Evolutionary conservation across 306 rosid genomes (phyloP), one percentile per base, ranked within the genome.

Genomic region (Prinsepia uniflora): DNA sequence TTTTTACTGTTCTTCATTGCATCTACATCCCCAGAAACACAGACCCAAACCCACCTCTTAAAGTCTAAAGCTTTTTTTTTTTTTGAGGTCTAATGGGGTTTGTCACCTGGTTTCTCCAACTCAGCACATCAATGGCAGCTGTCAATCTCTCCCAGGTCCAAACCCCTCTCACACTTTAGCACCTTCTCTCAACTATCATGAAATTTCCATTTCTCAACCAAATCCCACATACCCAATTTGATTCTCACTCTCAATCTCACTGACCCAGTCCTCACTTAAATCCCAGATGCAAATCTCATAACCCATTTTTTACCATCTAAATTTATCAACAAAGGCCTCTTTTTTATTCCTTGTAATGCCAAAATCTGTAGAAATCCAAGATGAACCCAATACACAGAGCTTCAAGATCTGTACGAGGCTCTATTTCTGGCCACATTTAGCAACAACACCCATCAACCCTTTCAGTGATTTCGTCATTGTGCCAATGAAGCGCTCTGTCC

Each of bases 401-500:
- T 44, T 81, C 81, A 78, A 82, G 81, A 78, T 82, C 84, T 79
- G 73, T 41, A 15, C 44, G 5, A 17, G 75, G 65, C 40, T 78
- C 53, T 65, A 82, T 73, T 62, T 72, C 4, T 81, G 85, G 78
- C 75, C 86, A 10, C 68, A 69, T 76, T 79, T 90, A 83, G 83
- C 85, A 2, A 39, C 63, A 53, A 39, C 66, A 53, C 75, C 78
- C 53, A 71, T 56, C 46, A 65, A 63, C 64, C 74, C 78, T 7
- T 55, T 79, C 36, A 63, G 63, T 49, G 79, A 81, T 60, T 77
- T 63, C 76, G 44, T 8, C 65, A 4, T 30, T 5, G 8, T 72
- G 12, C 85, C 87, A 11, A 87, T 91, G 99, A 95, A 91, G 81
- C 88, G 87, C 72, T 82, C 87, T 59, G 88, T 91, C 61, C 88